Evolutionary conservation across 176 grass and related monocot species (phyloP).

Genomic region (Cenchrus fungigraminus): DNA sequence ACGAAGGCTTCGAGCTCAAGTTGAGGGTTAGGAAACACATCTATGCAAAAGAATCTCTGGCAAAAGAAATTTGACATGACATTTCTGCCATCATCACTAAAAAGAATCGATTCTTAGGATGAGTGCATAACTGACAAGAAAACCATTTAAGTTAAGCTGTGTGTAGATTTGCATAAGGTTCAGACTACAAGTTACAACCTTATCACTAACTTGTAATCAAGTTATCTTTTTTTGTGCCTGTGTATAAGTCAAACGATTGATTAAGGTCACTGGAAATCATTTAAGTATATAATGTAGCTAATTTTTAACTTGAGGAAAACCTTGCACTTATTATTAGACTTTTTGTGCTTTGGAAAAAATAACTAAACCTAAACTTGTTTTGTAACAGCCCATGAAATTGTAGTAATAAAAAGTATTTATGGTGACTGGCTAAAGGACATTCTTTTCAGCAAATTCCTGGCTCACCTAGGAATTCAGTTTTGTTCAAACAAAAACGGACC

Average conservation of each 20-base stretch:
- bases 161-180: slow-evolving; percentile 16
- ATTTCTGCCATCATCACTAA: not conserved
- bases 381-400: not conserved
- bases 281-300: not conserved
- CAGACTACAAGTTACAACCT: not conserved
- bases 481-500: not conserved
- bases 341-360: not conserved
- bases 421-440: not conserved
- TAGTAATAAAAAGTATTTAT: not conserved
- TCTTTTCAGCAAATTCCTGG: not conserved
- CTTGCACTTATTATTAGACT: not conserved
- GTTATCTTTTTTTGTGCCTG: not conserved
- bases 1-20: not conserved
- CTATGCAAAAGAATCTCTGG: not conserved
- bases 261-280: not conserved
- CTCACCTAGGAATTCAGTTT: not conserved
- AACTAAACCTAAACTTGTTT: not conserved
- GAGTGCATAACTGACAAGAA: slow-evolving; percentile 45
- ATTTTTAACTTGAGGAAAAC: not conserved
- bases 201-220: slow-evolving; percentile 24
- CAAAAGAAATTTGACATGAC: slow-evolving; percentile 13
- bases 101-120: slow-evolving; percentile 29
- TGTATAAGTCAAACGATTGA: not conserved
- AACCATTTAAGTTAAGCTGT: slow-evolving; percentile 34
- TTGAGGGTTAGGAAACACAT: not conserved